Conservation (phyloP, 371 early-diverging fungal genomes). For the Haplosporangium sp. region DNA sequence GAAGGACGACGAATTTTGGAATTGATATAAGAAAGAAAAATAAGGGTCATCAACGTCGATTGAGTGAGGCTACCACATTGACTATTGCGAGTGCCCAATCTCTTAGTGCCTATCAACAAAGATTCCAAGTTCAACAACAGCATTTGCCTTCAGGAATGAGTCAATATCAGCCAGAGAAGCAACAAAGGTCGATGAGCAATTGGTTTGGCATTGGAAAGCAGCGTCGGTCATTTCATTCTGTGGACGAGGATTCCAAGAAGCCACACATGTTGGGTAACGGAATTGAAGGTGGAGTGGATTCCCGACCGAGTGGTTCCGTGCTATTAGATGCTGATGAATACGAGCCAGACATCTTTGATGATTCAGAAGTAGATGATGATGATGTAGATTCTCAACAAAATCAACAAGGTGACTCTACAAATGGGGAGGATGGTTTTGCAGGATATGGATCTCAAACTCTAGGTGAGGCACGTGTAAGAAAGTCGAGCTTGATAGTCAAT, state of each 20-base stretch:
- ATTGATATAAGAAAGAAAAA: conserved; percentile 19
- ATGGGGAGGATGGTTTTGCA: not conserved
- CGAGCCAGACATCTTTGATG: conserved; percentile 19
- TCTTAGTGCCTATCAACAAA: conserved; percentile 3
- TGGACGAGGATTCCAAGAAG: conserved; percentile 16
- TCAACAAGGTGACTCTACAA: not conserved
- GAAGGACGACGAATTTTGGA: not conserved
- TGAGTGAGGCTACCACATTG: conserved; percentile 38
- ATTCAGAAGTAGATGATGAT: conserved; percentile 21
- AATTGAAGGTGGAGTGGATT: conserved; percentile 35
- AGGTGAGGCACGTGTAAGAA: not conserved
- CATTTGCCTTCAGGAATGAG: conserved; percentile 9
- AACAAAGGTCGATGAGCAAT: conserved; percentile 25
- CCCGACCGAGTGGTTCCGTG: conserved; percentile 14
- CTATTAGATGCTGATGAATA: conserved; percentile 22
- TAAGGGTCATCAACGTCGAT: conserved; percentile 27
- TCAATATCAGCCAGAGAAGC: conserved; percentile 7
- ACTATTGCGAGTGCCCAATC: conserved; percentile 20
- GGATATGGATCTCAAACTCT: not conserved
- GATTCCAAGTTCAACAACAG: conserved; percentile 18
- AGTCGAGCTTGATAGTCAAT: conserved; percentile 18
- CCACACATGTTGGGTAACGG: conserved; percentile 27
- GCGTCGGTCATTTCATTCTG: conserved; percentile 22
- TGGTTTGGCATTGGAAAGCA: conserved; percentile 38
- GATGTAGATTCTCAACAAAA: conserved; percentile 1